phyloP scores from a whole-genome alignment of 345 rosid genomes.

The Brassica nigra region DNA sequence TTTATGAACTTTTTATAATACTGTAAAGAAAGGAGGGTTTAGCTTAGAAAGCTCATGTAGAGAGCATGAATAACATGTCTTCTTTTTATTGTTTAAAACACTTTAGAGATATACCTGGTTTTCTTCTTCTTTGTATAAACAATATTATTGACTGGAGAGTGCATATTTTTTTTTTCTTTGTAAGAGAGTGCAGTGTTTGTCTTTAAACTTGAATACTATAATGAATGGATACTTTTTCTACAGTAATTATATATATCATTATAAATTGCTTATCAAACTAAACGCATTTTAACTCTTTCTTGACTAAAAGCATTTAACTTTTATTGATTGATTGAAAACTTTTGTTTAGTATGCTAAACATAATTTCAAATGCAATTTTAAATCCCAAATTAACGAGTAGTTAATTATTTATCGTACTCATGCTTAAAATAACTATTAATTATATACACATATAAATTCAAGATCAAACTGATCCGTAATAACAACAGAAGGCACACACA shows the following conservation, averaged over 20 bases:
- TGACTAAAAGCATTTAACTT: background rate
- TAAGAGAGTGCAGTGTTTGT: too few species aligned
- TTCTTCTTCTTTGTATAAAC: background rate
- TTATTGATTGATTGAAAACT: background rate
- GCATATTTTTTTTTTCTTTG: too few species aligned
- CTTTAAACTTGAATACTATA: too few species aligned
- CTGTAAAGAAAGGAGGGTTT: background rate
- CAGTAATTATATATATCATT: background rate
- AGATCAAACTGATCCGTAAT: too few species aligned
- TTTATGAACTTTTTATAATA: conserved; percentile 6
- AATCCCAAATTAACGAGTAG: background rate
- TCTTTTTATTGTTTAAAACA: too few species aligned
- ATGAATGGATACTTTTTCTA: background rate
- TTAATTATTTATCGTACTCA: background rate
- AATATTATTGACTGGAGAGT: too few species aligned
- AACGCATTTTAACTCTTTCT: background rate
- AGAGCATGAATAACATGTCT: conserved; percentile 28
- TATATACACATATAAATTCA: too few species aligned
- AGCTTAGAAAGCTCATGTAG: conserved; percentile 19
- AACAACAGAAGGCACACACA: too few species aligned
- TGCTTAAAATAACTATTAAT: background rate
- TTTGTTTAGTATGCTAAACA: background rate
- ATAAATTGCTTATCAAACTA: background rate
- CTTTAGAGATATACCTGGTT: background rate
- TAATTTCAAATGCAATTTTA: background rate